Base-by-base conservation (phyloP, 1,284 basidiomycete species). In the Pisolithus thermaeus region DNA sequence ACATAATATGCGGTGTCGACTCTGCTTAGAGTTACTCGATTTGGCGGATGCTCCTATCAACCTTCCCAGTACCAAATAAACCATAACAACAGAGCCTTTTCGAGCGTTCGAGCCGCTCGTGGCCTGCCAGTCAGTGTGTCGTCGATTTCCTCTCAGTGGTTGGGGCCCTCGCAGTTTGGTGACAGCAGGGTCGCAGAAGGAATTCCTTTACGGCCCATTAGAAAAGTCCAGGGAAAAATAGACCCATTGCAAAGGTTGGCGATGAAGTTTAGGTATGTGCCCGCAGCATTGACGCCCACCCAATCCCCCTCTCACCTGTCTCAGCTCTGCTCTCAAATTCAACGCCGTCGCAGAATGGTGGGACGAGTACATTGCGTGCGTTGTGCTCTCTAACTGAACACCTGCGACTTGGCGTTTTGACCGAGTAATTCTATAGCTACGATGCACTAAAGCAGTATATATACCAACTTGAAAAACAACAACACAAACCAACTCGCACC, bases 281-380 rank as follows among this genome's bases (percentile, higher is more conserved):
- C 35, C 8, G 3, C 20, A 5, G 3, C n/a, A 35, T 22, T 4
- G 14, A 27, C 27, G 20, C 20, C 7, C 32, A 22, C 28, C 14
- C 7, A n/a, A 2, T 20, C 38, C 14, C 32, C 22, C 16, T 14
- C 41, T 12, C 11, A 18, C 3, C 27, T 11, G 8, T 8, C 35
- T 11, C 40, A 84, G 82, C 58, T 84, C 82, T 28, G 87, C 92
- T 14, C 78, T 97, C 56, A 91, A 95, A 66, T 94, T 96, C 72
- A 97, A 97, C 63, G 88, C 91, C 22, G 90, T 95, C 39, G 79
- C 92, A 1, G 94, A 97, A 57, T 97, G 95, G 94, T 89, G 88
- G 80, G 89, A 93, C 61, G 84, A 94, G 58, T 97, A 97, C 66
- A 87, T 98, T 55, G 80, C 84, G 81, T 91, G 62, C 58, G 86